Base-by-base conservation (phyloP, 2,329 filamentous ascomycete species). In the Verticillium longisporum region DNA sequence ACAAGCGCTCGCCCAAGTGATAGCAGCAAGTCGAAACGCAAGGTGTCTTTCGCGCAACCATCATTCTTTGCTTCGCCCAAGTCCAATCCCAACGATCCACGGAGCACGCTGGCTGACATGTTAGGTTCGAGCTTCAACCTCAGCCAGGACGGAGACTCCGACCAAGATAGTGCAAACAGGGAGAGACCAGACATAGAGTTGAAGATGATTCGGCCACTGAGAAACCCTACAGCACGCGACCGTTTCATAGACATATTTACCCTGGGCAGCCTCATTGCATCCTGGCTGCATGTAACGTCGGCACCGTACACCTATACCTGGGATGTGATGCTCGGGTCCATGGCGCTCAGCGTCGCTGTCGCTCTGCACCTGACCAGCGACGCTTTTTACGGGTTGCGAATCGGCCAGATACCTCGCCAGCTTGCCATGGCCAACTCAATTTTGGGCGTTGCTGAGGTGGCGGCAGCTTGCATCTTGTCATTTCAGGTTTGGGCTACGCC, bases 21-120 rank as follows among this genome's bases (percentile, higher is more conserved):
- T 2, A 53, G 31, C 32, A 10, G 21, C 41, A 18, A 33, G 21
- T 15, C 33, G 14, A n/a, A 31, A 9, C 45, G 64, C 1, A 71
- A 62, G 3, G 77, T 77, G 38, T 73, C 80, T 36, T 87, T 88
- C 59, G 81, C 85, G 61, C 83, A 85, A 56, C 85, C 84, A 1
- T 82, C 73, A n/a, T 83, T 87, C 72, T 88, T 86, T 71, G 84
- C 85, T 4, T 76, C 78, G 1, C 67, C 73, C 13, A 68, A 73
- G 6, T 55, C 57, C 15, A 64, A 64, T 6, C 55, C 59, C 7
- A 73, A 74, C 54, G 78, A 79, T 53, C 77, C 80, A 56, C 70
- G 77, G 2, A 77, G 75, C 60, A 71, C 73, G 1, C 61, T 83
- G 60, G 78, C 78, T 0, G 78, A 80, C 34, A 64, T 81, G 18